Base-by-base conservation (phyloP, 495 filamentous ascomycete genomes). In the Aspergillus affinis region DNA sequence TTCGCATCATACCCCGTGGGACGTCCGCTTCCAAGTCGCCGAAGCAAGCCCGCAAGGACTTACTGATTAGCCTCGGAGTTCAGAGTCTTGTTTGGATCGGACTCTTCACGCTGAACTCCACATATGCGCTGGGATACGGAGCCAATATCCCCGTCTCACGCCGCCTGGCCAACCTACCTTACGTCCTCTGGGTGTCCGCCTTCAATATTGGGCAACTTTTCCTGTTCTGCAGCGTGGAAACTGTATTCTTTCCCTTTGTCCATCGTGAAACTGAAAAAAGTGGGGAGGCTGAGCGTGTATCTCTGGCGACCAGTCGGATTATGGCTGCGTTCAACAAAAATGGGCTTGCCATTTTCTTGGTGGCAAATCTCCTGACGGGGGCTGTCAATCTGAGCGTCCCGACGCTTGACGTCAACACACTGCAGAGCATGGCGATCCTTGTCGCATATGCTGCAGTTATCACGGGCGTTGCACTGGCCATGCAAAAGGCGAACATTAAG, bases 141-240 rank as follows among this genome's bases (percentile, higher is more conserved):
- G 75, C 78, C 44, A 72, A 71, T 26, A 78, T 96, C 20, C 77
- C 77, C 3, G 91, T 97, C 6, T 98, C 94, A 5, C 87, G 94
- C 29, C 86, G 94, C 12, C 75, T 99, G 18, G 94, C 94, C 9
- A 98, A 98, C 68, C 84, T 97, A 55, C 92, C 94, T 0, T 99
- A 99, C 67, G 77, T 97, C 32, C 76, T 97, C 51, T 99, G 93
- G 93, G 88, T 95, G 17, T 78, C 85, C 13, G 87, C 91, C 6
- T 98, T 92, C 80, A 99, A 98, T 71, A 88, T 82, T 55, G 78
- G 75, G 7, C 90, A 97, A 69, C 73, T 99, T 18, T 78, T 89
- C 4, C 75, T 87, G 5, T 97, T 93, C 70, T 91, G 86, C 67
- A 65, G 85, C 32, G 81, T 92, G 15, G 93, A 98, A 69, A 84